Evolutionary conservation across 2,329 filamentous ascomycete species (phyloP).

Genomic region (Trichoderma polysporum): DNA sequence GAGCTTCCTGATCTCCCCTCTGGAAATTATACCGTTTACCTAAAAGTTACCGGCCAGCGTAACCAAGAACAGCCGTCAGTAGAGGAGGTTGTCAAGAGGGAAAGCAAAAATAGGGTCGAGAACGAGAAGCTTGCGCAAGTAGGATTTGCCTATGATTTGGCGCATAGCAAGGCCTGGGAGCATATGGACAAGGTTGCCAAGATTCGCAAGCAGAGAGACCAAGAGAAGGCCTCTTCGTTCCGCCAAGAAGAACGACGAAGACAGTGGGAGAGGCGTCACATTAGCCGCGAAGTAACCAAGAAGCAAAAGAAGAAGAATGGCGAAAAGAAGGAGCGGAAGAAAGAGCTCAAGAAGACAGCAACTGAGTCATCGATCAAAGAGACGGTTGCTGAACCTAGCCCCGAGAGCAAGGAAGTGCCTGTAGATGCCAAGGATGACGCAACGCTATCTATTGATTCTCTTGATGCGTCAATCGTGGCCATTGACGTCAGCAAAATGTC

Average conservation of each 20-base stretch:
- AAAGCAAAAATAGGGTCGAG: constrained; percentile 46
- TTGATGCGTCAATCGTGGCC: constrained; percentile 22
- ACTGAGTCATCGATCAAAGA: constrained; percentile 25
- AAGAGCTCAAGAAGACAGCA: constrained; percentile 28
- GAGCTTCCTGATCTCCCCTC: constrained; percentile 56
- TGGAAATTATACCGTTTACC: constrained; percentile 57
- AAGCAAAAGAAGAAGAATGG: constrained; percentile 42
- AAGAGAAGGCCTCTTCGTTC: constrained; percentile 49
- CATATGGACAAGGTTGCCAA: constrained; percentile 52
- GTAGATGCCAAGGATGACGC: background rate
- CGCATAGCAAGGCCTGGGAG: constrained; percentile 56
- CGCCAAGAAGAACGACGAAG: constrained; percentile 46
- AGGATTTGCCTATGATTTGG: constrained; percentile 58
- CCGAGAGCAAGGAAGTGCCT: constrained; percentile 1
- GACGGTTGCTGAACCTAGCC: constrained; percentile 21
- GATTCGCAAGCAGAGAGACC: constrained; percentile 49
- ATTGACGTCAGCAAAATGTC: constrained; percentile 24
- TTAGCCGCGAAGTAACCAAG: constrained; percentile 42
- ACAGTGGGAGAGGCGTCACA: constrained; percentile 51
- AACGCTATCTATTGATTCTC: constrained; percentile 17
- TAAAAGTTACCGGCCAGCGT: constrained; percentile 54
- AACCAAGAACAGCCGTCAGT: constrained; percentile 44
- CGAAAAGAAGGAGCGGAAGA: constrained; percentile 36
- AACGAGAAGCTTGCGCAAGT: constrained; percentile 61
- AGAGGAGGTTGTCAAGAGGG: constrained; percentile 56